These are phyloP conservation scores for Neonectria coccinea DNA, from an alignment of 2,329 filamentous ascomycete species.

Conservation along the genomic window DNA sequence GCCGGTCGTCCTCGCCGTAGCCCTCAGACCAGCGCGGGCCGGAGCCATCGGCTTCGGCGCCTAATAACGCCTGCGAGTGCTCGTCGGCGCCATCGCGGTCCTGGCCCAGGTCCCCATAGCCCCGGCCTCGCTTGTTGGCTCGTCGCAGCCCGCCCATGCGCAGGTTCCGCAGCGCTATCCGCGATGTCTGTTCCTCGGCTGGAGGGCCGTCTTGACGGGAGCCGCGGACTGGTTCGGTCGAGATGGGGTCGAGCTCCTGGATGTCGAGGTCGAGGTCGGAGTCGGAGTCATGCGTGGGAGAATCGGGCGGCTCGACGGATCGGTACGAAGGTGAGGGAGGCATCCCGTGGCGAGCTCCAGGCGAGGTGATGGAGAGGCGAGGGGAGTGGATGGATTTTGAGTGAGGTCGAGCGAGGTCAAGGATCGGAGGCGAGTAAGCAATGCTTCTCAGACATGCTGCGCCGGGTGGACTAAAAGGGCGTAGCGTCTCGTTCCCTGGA, in stretches of 20 bases:
- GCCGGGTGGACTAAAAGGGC: constrained; percentile 19
- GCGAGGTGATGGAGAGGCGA: constrained; percentile 25
- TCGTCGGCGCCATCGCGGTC: constrained; percentile 70
- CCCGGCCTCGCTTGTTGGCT: constrained; percentile 64
- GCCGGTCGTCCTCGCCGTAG: constrained; percentile 75
- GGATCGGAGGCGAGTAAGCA: constrained; percentile 34
- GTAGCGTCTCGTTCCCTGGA: constrained; percentile 10
- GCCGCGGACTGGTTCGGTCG: constrained; percentile 51
- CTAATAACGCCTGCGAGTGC: constrained; percentile 75
- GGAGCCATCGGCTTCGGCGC: constrained; percentile 69
- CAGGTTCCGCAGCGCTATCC: constrained; percentile 78
- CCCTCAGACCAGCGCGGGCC: constrained; percentile 69
- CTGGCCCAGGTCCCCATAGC: constrained; percentile 71
- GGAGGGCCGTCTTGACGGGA: constrained; percentile 45
- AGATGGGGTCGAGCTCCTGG: constrained; percentile 79
- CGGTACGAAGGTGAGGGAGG: constrained; percentile 65
- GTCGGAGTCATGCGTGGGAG: constrained; percentile 76
- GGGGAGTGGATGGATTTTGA: constrained; percentile 31
- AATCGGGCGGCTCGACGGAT: constrained; percentile 72
- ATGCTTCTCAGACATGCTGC: constrained; percentile 45
- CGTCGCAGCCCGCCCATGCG: constrained; percentile 74
- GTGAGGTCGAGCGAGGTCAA: constrained; percentile 21
- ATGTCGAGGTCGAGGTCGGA: constrained; percentile 82
- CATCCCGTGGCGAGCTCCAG: constrained; percentile 60
- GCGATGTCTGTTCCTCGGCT: constrained; percentile 60